Base-by-base conservation (phyloP, 345 rosid species). In the Turnera subulata region DNA sequence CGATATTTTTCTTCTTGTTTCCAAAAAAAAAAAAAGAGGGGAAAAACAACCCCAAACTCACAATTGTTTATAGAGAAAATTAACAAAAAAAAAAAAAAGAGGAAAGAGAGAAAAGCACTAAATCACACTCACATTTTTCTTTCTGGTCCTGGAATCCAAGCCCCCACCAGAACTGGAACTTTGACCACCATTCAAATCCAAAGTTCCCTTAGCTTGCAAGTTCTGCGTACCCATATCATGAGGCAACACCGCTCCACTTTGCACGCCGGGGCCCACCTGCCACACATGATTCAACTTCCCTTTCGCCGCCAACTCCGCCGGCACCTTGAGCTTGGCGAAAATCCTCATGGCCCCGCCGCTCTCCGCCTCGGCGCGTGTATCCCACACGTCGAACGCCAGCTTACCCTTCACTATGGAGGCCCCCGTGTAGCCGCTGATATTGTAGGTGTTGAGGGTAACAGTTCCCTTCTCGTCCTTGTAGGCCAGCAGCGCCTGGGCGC, bases 251-350 rank as follows among this genome's bases (percentile, higher is more conserved):
- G 0, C 25, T 18, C 79, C 84, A 42, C 25, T 37, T 52, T 4
- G 2, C 39, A 6, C 83, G 13, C 62, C 49, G 14, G 80, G 66
- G 6, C 96, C 93, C 22, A 84, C 82, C 65, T 92, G 96, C 98
- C 98, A 92, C 15, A 89, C 89, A 56, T 86, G 95, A 63, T 86
- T 84, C 62, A 89, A 56, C 26, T 52, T 50, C 9, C 73, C 73
- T 49, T 56, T 74, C 50, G 69, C 64, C 16, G 71, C 75, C 54
- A 62, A 51, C 12, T 73, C 71, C 6, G 53, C 68, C 50, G 82
- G 84, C 23, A 92, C 81, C 65, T 84, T 89, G 43, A 86, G 50
- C 12, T 78, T 68, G 9, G 84, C 85, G 55, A 29, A 80, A 14
- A 92, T 71, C 22, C 58, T 72, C 55, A 77, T 56, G 7, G 50